These are phyloP conservation scores for Pythium rhizo-oryzae DNA, from an alignment of 352 stramenopile species.

Conservation along the genomic window DNA sequence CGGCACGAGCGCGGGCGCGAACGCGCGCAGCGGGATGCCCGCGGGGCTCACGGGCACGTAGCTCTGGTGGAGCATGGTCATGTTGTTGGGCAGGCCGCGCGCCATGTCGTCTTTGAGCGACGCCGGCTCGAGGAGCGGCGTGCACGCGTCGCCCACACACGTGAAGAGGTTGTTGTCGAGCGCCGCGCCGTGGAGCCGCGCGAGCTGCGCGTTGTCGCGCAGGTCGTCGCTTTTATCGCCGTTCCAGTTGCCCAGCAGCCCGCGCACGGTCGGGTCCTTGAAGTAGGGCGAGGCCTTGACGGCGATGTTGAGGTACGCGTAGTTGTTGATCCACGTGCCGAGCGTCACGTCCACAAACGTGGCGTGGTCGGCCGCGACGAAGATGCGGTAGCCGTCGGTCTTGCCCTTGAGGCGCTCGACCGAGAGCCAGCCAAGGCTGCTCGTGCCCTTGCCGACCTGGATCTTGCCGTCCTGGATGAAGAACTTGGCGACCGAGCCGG, in stretches of 20 bases:
- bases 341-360: constrained; percentile 36
- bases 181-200: constrained; percentile 9
- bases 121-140: not conserved
- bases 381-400: constrained; percentile 34
- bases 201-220: constrained; percentile 16
- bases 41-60: not conserved
- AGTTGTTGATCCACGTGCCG: constrained; percentile 25
- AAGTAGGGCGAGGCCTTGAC: constrained; percentile 35
- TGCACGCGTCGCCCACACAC: constrained; percentile 11
- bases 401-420: too few relatives aligned
- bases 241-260: constrained; percentile 39
- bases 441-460: constrained; percentile 12
- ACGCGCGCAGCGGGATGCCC: constrained; percentile 14
- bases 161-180: constrained; percentile 32
- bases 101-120: constrained; percentile 3
- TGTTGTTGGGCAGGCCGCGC: not conserved
- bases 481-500: constrained; percentile 25
- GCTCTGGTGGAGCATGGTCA: not conserved
- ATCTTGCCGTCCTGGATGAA: constrained; percentile 30
- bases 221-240: constrained; percentile 25
- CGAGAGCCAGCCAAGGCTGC: constrained; percentile 18
- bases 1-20: constrained; percentile 14
- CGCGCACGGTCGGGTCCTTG: constrained; percentile 5
- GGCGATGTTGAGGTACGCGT: constrained; percentile 32
- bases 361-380: constrained; percentile 25